Base-by-base conservation (phyloP, 768 basidiomycete genomes). In the Megacollybia marginata region DNA sequence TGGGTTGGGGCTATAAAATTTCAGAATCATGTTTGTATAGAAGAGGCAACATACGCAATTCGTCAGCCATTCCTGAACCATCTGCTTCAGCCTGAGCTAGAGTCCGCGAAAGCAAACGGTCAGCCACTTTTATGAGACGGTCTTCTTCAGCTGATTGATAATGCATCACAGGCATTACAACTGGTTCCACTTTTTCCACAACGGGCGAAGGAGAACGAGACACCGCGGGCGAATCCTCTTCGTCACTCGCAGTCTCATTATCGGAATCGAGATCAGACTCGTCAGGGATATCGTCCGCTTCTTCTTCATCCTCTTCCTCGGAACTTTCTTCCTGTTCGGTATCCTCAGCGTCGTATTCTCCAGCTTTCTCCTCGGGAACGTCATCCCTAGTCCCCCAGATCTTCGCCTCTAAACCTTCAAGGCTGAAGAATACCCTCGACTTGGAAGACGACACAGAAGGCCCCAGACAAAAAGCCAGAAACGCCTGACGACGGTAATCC, bases 381-480 rank as follows among this genome's bases (percentile, higher is more conserved):
- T 69, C 65, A 45, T 66, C 64, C 33, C 66, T 58, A 40, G 59
- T 47, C 0, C 74, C 71, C 70, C 71, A 69, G 5, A 68, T 53
- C 33, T 62, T 79, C 15, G 71, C 69, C 50, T 85, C 79, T 8
- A 89, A 59, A 0, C 81, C 82, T 59, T 88, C 79, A 2, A 90
- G 69, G 0, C 72, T 82, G 15, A 84, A 68, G 13, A 88, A 61
- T 1, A 88, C 74, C 52, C 74, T 73, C 1, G 82, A 71, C 54
- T 75, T 83, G 2, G 86, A 75, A 0, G 82, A 72, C 12, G 76
- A 75, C 4, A 81, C 59, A 47, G 78, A 84, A 0, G 87, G 79
- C 2, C 88, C 88, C 1, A 90, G 70, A 10, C 83, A 66, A 38
- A 89, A 72, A 0, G 78, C 76, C 13, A 91, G 64, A 57, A 83